These are phyloP conservation scores for Microsporum audouinii DNA, from an alignment of 2,329 filamentous ascomycete species.

Conservation along the genomic window DNA sequence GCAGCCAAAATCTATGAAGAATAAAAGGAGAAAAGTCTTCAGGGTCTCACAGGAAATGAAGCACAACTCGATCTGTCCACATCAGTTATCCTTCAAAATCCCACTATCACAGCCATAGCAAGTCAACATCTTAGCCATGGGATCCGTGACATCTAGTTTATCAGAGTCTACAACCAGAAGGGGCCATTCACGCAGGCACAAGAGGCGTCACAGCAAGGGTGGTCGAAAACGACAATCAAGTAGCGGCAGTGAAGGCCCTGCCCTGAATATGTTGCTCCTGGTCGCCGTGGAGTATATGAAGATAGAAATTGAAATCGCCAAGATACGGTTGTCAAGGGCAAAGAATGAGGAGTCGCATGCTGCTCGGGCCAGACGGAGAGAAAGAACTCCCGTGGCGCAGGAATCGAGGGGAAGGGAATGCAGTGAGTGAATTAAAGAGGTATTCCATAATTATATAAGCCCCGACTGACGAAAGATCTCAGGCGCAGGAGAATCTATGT, in stretches of 20 bases:
- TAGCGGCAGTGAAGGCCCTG: neutral
- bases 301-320: slow-evolving; percentile 7
- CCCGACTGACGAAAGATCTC: neutral
- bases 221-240: neutral
- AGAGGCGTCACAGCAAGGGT: neutral
- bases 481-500: neutral
- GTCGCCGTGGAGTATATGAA: slow-evolving; percentile 2
- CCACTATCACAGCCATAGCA: neutral
- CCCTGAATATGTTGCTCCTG: neutral
- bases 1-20: neutral
- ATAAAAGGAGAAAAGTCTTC: neutral
- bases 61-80: neutral
- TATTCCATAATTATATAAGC: neutral
- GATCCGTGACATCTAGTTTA: neutral
- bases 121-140: neutral
- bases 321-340: slow-evolving; percentile 3
- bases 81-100: neutral
- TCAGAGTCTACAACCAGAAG: neutral
- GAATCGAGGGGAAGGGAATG: neutral
- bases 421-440: neutral
- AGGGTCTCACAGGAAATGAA: neutral
- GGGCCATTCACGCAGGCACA: neutral
- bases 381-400: neutral
- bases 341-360: slow-evolving; percentile 1
- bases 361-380: neutral